phyloP scores from a whole-genome alignment of 2,329 filamentous ascomycete genomes.

The Pochonia chlamydosporia region DNA sequence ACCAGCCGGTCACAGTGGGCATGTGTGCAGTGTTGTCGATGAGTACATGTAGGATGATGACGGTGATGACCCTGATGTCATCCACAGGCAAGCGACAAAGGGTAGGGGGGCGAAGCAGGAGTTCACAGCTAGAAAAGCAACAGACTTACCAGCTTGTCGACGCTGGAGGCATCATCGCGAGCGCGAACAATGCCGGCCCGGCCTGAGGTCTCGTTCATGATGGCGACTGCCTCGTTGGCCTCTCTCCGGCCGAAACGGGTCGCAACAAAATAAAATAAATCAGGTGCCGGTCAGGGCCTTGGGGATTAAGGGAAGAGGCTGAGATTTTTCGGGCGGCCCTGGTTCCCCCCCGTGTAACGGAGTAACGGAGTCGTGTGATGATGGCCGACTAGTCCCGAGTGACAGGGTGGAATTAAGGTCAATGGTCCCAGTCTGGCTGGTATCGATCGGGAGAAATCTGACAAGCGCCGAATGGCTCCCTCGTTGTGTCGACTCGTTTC shows the following conservation, averaged over 20 bases:
- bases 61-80: slow-evolving; percentile 7
- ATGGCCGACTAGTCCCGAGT: slow-evolving; percentile 12
- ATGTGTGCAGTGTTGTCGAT: not conserved
- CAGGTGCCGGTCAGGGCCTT: not conserved
- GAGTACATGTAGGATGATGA: not conserved
- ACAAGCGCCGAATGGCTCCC: slow-evolving; percentile 1
- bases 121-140: slow-evolving; percentile 10
- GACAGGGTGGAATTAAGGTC: slow-evolving; percentile 13
- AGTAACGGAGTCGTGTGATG: slow-evolving; percentile 14
- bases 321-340: slow-evolving; percentile 9
- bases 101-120: not conserved
- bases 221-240: slow-evolving; percentile 15
- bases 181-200: slow-evolving; percentile 54
- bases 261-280: slow-evolving; percentile 7
- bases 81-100: not conserved
- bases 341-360: slow-evolving; percentile 10
- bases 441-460: slow-evolving; percentile 8
- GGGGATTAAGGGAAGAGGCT: slow-evolving; percentile 5
- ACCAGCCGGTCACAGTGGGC: not conserved
- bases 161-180: slow-evolving; percentile 42
- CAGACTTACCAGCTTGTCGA: slow-evolving; percentile 55
- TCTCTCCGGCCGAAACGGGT: slow-evolving; percentile 10
- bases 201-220: slow-evolving; percentile 40
- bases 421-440: slow-evolving; percentile 1
- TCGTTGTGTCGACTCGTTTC: not conserved